These are phyloP conservation scores for Echium plantagineum DNA, from an alignment of 257 asterid genomes.

Conservation along the genomic window DNA sequence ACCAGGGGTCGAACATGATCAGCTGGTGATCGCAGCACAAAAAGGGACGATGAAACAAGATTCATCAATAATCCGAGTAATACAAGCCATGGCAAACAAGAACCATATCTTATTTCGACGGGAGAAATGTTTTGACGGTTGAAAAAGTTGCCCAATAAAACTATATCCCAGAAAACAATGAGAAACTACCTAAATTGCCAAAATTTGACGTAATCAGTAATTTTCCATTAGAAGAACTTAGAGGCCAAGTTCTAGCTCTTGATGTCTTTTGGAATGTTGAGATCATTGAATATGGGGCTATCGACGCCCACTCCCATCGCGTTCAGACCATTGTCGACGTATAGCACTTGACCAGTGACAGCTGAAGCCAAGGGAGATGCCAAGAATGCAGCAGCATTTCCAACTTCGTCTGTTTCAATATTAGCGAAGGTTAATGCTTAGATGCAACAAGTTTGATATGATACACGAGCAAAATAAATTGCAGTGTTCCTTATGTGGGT, in stretches of 20 bases:
- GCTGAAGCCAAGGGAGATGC: constrained; percentile 79
- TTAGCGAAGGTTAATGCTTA: constrained; percentile 6
- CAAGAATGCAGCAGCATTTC: constrained; percentile 74
- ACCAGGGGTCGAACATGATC: too few species aligned
- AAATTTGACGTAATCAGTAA: too few species aligned
- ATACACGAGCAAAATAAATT: not conserved
- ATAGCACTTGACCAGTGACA: constrained; percentile 62
- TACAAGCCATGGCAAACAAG: too few species aligned
- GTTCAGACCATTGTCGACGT: constrained; percentile 69
- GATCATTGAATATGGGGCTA: constrained; percentile 58
- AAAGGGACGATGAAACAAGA: too few species aligned
- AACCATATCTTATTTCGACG: too few species aligned
- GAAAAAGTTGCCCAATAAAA: too few species aligned
- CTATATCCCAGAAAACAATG: too few species aligned
- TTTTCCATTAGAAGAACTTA: too few species aligned
- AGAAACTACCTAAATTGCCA: too few species aligned
- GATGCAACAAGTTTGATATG: constrained; percentile 4
- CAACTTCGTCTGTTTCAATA: constrained; percentile 60
- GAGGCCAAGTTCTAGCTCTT: constrained; percentile 18
- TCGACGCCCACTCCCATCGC: constrained; percentile 89
- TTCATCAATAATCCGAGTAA: too few species aligned
- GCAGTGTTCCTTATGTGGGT: not conserved
- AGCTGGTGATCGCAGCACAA: too few species aligned
- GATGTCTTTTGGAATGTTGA: constrained; percentile 44
- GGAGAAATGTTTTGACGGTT: too few species aligned